Base-by-base conservation (phyloP, 2,329 filamentous ascomycete genomes). In the Metarhizium robertsii region DNA sequence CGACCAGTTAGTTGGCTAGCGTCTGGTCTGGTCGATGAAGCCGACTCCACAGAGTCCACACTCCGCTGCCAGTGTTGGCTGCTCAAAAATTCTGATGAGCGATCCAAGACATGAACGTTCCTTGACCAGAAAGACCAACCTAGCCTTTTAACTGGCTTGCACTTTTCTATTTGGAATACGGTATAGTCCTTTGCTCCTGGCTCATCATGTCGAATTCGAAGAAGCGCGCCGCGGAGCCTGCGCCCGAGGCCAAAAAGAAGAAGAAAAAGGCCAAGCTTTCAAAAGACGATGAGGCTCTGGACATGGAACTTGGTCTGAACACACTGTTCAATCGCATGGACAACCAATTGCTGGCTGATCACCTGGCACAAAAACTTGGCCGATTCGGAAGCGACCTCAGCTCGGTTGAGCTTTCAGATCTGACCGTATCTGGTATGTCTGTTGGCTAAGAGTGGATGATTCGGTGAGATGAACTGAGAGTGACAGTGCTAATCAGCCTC, bases 291-390 rank as follows among this genome's bases (percentile, higher is more conserved):
- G 76, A 75, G 29, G 72, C 79, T 32, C 69, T 86, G 56, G 84
- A 90, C 66, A 78, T 83, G 47, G 83, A 90, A 63, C 81, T 86
- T 38, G 86, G 87, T 6, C 75, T 96, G 61, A 95, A 96, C 72
- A 84, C 83, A 60, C 82, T 88, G 3, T 88, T 96, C 67, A 82
- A 84, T 48, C 82, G 84, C 58, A 92, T 96, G 86, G 90, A 96
- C 69, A 86, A 83, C 58, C 83, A 86, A 61, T 77, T 96, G 46
- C 75, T 96, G 50, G 89, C 92, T 2, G 92, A 96, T 68, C 85
- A 96, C 68, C 77, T 96, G 59, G 88, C 88, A 6, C 86, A 94
- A 66, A 83, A 88, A 66, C 86, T 89, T 53, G 83, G 80, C 60
- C 80, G 87, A 29, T 95, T 92, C 65, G 88, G 90, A 54, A 83